Base-by-base conservation (phyloP, 2,329 filamentous ascomycete genomes). In the Claviceps africana region DNA sequence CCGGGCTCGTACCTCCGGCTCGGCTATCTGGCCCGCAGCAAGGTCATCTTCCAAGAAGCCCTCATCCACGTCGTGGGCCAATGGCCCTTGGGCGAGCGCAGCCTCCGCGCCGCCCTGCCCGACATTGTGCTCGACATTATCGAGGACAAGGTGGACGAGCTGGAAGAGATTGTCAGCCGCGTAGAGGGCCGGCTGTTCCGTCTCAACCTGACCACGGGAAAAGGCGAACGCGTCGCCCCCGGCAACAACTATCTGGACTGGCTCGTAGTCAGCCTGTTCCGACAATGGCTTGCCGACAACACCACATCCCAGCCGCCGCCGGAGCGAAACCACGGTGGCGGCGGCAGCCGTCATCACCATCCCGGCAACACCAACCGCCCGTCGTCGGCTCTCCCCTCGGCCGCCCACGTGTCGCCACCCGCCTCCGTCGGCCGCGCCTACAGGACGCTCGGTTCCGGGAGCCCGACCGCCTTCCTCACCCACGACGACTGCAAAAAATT, bases 51-150 rank as follows among this genome's bases (percentile, higher is more conserved):
- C 61, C 81, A 86, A 57, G 86, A 97, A 70, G 88, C 90, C 0
- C 75, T 97, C 48, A 87, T 95, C 50, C 91, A 97, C 62, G 88
- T 96, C 0, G 90, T 96, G 0, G 91, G 91, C 3, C 88, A 95
- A 65, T 97, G 91, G 91, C 90, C 91, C 0, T 74, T 80, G 0
- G 88, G 85, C 17, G 80, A 89, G 60, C 79, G 85, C 28, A 87
- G 87, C 59, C 78, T 96, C 37, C 82, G 87, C 53, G 76, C 79
- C 55, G 75, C 84, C 31, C 75, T 95, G 42, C 86, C 90, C 0
- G 79, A 84, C 28, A 66, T 78, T 0, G 88, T 96, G 0, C 73
- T 96, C 10, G 89, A 96, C 59, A 76, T 96, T 37, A 94, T 96
- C 56, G 88, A 95, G 66, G 89, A 96, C 68, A 96, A 96, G 67